Evolutionary conservation across 345 rosid genomes (phyloP).

Genomic region (Noccaea bulbosa): DNA sequence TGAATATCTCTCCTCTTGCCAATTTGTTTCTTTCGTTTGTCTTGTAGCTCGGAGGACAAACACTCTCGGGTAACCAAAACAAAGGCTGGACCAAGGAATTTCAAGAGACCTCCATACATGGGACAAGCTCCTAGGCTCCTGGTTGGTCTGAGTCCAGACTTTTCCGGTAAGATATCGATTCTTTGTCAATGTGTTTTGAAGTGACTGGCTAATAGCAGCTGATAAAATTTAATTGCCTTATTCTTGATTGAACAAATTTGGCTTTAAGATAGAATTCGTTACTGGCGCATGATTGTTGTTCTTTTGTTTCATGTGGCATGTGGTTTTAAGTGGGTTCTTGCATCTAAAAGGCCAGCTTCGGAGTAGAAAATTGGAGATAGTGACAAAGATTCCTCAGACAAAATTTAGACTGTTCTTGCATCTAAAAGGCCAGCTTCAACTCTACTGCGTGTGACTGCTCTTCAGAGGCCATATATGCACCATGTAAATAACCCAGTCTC

Average conservation of each 20-base stretch:
- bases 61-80: no score
- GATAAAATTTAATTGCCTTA: not conserved
- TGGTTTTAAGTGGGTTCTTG: constrained; percentile 80
- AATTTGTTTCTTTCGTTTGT: no score
- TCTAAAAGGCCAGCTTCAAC: no score
- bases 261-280: constrained; percentile 11
- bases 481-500: no score
- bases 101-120: constrained; percentile 63
- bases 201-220: not conserved
- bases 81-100: constrained; percentile 63
- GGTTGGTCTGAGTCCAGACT: constrained; percentile 77
- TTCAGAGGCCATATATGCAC: constrained; percentile 15
- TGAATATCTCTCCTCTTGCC: no score
- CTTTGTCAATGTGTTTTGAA: constrained; percentile 11
- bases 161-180: constrained; percentile 66
- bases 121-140: constrained; percentile 74
- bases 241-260: constrained; percentile 3
- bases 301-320: constrained; percentile 44
- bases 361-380: constrained; percentile 47
- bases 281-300: constrained; percentile 11
- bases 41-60: no score
- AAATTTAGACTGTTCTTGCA: no score
- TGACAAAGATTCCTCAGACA: constrained; percentile 41
- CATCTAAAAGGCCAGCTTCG: constrained; percentile 47
- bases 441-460: constrained; percentile 10